Percentiles rank a stretch among this genome's conserved stretches.
Conservation (phyloP, 2,329 filamentous ascomycete genomes). For the Bipolaris zeicola region DNA sequence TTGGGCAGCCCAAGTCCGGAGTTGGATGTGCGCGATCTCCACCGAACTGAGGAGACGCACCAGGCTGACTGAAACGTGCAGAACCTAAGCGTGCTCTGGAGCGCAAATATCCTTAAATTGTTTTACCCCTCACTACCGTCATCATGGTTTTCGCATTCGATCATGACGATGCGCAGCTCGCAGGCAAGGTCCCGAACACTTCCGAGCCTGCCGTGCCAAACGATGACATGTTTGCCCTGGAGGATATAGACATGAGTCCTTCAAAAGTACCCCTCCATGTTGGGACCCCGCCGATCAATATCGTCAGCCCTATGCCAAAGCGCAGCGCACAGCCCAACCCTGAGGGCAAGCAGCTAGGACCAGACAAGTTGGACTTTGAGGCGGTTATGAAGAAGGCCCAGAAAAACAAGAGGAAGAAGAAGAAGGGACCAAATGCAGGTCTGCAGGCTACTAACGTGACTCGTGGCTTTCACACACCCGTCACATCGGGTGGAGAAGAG, state of each 20-base stretch:
- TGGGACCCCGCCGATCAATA: constrained; percentile 47
- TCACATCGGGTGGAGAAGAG: constrained; percentile 61
- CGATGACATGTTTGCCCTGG: constrained; percentile 26
- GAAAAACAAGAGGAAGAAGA: constrained; percentile 49
- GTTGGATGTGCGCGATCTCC: constrained; percentile 32
- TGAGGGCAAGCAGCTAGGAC: constrained; percentile 32
- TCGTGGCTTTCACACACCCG: constrained; percentile 58
- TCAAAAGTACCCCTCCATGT: constrained; percentile 28
- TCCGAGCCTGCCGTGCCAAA: constrained; percentile 12
- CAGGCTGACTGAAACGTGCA: constrained; percentile 33
- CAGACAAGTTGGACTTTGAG: constrained; percentile 48
- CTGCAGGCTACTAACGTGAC: constrained; percentile 46
- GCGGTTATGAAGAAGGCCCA: constrained; percentile 45
- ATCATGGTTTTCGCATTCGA: constrained; percentile 47
- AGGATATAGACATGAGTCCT: constrained; percentile 35
- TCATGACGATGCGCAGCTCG: constrained; percentile 38
- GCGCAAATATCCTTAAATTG: constrained; percentile 13
- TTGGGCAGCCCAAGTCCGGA: constrained; percentile 25
- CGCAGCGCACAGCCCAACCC: constrained; percentile 30
- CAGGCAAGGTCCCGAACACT: constrained; percentile 17
- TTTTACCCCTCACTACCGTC: constrained; percentile 14
- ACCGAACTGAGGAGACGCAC: constrained; percentile 15
- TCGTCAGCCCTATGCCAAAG: constrained; percentile 41
- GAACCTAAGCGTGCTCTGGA: constrained; percentile 22
- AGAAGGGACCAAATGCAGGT: constrained; percentile 36